Conservation (phyloP, 2,329 filamentous ascomycete species). For the Teratosphaeria gauchensis region DNA sequence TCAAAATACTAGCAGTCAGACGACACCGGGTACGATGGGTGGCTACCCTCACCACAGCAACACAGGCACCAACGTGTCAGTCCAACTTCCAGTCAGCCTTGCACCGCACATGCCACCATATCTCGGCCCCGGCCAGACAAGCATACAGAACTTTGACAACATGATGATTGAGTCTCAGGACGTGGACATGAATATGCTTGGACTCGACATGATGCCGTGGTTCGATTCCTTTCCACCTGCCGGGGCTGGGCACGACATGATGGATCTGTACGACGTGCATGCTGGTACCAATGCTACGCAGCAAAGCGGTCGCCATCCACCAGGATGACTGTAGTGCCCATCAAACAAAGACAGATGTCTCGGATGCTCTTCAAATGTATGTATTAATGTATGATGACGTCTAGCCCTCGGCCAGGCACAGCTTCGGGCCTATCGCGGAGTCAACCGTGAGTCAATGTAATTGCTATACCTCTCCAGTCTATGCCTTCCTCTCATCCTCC, state of each 20-base stretch:
- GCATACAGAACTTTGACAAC: conserved; percentile 28
- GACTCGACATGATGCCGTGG: conserved; percentile 64
- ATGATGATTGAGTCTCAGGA: conserved; percentile 71
- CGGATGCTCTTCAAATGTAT: not conserved
- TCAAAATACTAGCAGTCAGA: not conserved
- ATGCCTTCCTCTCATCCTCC: not conserved
- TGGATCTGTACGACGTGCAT: not conserved
- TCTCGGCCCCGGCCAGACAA: not conserved
- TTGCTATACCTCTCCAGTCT: not conserved
- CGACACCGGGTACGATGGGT: not conserved
- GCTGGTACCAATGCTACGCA: not conserved
- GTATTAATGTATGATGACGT: not conserved
- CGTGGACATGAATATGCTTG: conserved; percentile 61
- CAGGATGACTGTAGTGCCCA: not conserved
- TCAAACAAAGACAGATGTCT: not conserved
- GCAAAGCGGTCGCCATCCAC: not conserved
- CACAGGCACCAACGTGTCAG: not conserved
- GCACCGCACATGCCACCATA: not conserved
- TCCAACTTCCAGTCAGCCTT: not conserved
- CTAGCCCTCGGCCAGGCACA: not conserved
- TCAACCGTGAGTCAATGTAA: not conserved
- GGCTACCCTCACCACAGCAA: not conserved
- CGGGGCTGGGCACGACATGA: not conserved
- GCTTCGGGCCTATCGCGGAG: not conserved
- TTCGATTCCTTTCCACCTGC: conserved; percentile 52